These are phyloP conservation scores for Dioscorea zingiberensis DNA, from an alignment of 106 monocot genomes.

Conservation along the genomic window DNA sequence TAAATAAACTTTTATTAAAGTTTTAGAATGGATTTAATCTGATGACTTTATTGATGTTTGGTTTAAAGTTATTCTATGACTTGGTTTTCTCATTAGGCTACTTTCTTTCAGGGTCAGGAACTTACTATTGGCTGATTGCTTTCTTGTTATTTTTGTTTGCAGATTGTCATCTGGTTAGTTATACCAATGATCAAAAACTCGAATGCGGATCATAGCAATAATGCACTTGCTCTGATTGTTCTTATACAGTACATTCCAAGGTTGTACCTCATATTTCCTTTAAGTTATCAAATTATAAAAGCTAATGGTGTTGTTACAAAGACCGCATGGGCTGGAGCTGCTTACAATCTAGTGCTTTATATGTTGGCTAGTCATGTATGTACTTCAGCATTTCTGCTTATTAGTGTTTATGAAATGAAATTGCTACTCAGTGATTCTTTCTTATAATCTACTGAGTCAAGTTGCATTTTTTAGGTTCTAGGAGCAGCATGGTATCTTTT, in stretches of 20 bases:
- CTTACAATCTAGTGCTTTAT: constrained; percentile 80
- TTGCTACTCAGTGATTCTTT: no score
- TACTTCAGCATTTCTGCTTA: background rate
- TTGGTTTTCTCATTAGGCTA: background rate
- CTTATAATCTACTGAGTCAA: background rate
- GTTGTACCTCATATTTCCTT: constrained; percentile 82
- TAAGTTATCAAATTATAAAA: constrained; percentile 71
- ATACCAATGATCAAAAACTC: constrained; percentile 61
- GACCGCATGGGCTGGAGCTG: constrained; percentile 91
- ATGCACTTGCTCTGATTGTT: constrained; percentile 63
- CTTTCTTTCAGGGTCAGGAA: no score
- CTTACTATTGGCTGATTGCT: background rate
- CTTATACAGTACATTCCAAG: constrained; percentile 79
- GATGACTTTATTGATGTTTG: no score
- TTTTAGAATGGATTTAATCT: no score
- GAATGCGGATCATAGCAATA: constrained; percentile 46
- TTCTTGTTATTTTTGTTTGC: constrained; percentile 10
- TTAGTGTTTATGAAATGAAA: no score
- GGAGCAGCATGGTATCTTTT: constrained; percentile 77
- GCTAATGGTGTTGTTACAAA: constrained; percentile 71
- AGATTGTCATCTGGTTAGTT: constrained; percentile 82
- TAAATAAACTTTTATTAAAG: no score
- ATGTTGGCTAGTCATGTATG: constrained; percentile 93
- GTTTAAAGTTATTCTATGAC: background rate
- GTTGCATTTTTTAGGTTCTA: constrained; percentile 43